These are phyloP conservation scores for Dimargaris verticillata DNA, from an alignment of 192 early-diverging fungal genomes.

Conservation along the genomic window DNA sequence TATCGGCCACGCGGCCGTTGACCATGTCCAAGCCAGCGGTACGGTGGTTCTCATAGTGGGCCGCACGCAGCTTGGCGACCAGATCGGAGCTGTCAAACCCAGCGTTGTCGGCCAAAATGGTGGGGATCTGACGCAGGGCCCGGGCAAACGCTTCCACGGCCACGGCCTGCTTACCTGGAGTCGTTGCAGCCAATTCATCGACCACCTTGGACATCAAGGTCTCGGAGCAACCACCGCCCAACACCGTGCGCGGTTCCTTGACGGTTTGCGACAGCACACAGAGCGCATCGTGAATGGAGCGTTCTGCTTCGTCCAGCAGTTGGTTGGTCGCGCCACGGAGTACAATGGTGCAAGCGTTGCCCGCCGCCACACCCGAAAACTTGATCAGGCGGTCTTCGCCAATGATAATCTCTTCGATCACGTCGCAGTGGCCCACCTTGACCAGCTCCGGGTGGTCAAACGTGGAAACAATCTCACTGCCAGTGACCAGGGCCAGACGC, in stretches of 20 bases:
- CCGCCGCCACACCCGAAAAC: slow-evolving; percentile 87
- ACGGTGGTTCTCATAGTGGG: slow-evolving; percentile 71
- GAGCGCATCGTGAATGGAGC: slow-evolving; percentile 91
- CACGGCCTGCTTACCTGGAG: slow-evolving; percentile 87
- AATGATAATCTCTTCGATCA: slow-evolving; percentile 97
- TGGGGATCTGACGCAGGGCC: slow-evolving; percentile 90
- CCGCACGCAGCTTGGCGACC: slow-evolving; percentile 80
- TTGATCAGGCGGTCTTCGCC: slow-evolving; percentile 97
- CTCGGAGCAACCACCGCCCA: slow-evolving; percentile 94
- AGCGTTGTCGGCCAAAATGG: slow-evolving; percentile 92
- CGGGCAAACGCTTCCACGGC: slow-evolving; percentile 90
- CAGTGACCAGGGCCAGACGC: slow-evolving; percentile 89
- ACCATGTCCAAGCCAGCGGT: slow-evolving; percentile 80
- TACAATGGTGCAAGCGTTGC: slow-evolving; percentile 95
- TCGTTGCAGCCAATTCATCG: slow-evolving; percentile 78
- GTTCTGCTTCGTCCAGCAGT: slow-evolving; percentile 92
- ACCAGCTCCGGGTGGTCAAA: slow-evolving; percentile 97
- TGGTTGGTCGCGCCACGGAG: slow-evolving; percentile 89
- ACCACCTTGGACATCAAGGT: slow-evolving; percentile 96
- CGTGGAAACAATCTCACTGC: slow-evolving; percentile 95
- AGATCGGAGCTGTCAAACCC: slow-evolving; percentile 91
- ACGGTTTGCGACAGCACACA: slow-evolving; percentile 91
- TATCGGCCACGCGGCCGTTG: slow-evolving; percentile 59
- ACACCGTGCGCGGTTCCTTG: slow-evolving; percentile 78
- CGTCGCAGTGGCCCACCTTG: slow-evolving; percentile 82